Evolutionary conservation across 441 rosid species (phyloP), one percentile per base, ranked within the genome.

Genomic region (Melastoma candidum): DNA sequence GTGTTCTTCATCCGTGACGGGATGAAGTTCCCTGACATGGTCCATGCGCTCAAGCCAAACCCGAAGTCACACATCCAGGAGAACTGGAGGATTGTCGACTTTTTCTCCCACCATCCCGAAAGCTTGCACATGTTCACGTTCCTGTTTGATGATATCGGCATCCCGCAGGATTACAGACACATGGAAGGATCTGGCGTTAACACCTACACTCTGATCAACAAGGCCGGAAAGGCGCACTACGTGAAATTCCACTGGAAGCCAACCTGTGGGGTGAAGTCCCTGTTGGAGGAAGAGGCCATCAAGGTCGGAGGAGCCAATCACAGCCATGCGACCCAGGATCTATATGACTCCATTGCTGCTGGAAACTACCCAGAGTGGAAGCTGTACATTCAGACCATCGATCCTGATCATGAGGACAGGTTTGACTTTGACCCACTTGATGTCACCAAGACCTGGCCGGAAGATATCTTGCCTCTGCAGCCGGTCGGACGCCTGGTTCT

Each of bases 401-500:
- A 92, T 77, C 87, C 95, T 46, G 85, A 63, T 26, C 79, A 84
- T 46, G 97, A 92, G 69, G 87, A 92, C 58, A 77, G 44, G 62
- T 84, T 75, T 24, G 95, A 88, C 67, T 92, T 92, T 26, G 98
- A 92, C 47, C 98, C 98, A 1, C 94, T 92, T 60, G 97, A 88
- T 77, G 94, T 79, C 25, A 92, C 98, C 58, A 92, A 81, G 79
- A 84, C 75, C 50, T 92, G 98, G 97, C 97, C 98, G 53, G 98
- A 92, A 66, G 97, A 92, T 65, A 69, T 92, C 61, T 58, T 92
- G 61, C 98, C 98, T 17, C 57, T 88, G 64, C 94, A 84, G 63
- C 97, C 98, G 1, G 95, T 92, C 44, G 98, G 98, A n/a, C 95
- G 97, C 41, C 65, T 92, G 95, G 97, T 92, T 50, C 66, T 92